Conservation (phyloP, 306 rosid species). For the Argentina anserina region DNA sequence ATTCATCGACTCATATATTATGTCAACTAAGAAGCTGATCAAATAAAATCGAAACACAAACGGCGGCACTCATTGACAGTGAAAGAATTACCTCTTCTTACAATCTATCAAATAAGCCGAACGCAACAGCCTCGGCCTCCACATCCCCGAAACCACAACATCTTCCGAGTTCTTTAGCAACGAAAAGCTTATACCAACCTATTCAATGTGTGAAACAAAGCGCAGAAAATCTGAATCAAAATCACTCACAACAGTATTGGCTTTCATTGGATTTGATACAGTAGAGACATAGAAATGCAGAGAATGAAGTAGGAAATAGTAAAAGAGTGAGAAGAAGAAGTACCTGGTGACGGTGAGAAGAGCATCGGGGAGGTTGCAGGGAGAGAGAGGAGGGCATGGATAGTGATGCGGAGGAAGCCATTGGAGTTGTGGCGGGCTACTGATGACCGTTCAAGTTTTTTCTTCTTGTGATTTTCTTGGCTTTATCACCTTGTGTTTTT, state of each 20-base stretch:
- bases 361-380: constrained; percentile 19
- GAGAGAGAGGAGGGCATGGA: constrained; percentile 19
- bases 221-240: background rate
- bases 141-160: constrained; percentile 19
- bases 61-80: background rate
- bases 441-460: constrained; percentile 29
- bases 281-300: too few species aligned
- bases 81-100: constrained; percentile 41
- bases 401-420: constrained; percentile 33
- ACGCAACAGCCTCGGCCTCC: constrained; percentile 31
- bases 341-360: constrained; percentile 25
- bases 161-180: constrained; percentile 33
- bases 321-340: background rate
- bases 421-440: constrained; percentile 49
- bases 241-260: too few species aligned
- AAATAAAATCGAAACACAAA: background rate
- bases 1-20: background rate
- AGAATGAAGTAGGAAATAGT: background rate
- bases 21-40: background rate
- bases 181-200: constrained; percentile 22
- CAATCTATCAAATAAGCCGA: constrained; percentile 19
- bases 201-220: background rate
- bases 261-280: too few species aligned
- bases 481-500: background rate
- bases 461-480: background rate